A percentile compares a stretch with the other conserved stretches of the same genome.
These are phyloP conservation scores for Alternaria brassicae DNA, from an alignment of 2,329 filamentous ascomycete species.

Conservation along the genomic window DNA sequence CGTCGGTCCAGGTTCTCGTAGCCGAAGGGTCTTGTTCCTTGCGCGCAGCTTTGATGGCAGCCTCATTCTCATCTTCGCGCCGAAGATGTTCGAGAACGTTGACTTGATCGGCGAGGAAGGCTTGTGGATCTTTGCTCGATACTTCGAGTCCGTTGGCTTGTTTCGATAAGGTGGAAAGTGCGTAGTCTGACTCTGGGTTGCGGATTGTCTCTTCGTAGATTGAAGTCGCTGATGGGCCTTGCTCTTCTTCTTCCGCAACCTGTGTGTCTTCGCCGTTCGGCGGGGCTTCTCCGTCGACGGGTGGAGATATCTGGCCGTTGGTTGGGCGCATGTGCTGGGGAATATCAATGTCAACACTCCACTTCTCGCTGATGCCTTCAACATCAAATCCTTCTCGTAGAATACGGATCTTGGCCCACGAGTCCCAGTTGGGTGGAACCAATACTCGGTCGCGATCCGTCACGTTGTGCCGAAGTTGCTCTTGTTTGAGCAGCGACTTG, in stretches of 20 bases:
- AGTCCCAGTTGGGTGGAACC: slow-evolving; percentile 97
- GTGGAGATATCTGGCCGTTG: slow-evolving; percentile 28
- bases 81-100: slow-evolving; percentile 73
- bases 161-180: slow-evolving; percentile 50
- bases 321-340: slow-evolving; percentile 36
- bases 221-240: slow-evolving; percentile 67
- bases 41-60: slow-evolving; percentile 50
- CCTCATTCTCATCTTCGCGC: slow-evolving; percentile 65
- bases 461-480: slow-evolving; percentile 69
- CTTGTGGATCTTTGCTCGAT: slow-evolving; percentile 75
- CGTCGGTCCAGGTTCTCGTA: slow-evolving; percentile 31
- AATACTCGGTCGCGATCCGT: slow-evolving; percentile 94
- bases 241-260: slow-evolving; percentile 20
- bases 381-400: slow-evolving; percentile 91
- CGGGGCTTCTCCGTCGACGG: slow-evolving; percentile 20
- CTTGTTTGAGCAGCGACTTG: slow-evolving; percentile 72
- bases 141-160: slow-evolving; percentile 63
- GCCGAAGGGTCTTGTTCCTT: slow-evolving; percentile 45
- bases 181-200: slow-evolving; percentile 68
- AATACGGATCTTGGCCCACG: slow-evolving; percentile 95
- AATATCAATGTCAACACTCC: slow-evolving; percentile 80
- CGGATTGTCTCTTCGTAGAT: slow-evolving; percentile 82
- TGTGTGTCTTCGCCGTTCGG: slow-evolving; percentile 17
- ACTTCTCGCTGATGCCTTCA: slow-evolving; percentile 82
- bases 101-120: slow-evolving; percentile 77